Evolutionary conservation across 805 yeast species (phyloP).

Genomic region (Saturnispora halmiae): DNA sequence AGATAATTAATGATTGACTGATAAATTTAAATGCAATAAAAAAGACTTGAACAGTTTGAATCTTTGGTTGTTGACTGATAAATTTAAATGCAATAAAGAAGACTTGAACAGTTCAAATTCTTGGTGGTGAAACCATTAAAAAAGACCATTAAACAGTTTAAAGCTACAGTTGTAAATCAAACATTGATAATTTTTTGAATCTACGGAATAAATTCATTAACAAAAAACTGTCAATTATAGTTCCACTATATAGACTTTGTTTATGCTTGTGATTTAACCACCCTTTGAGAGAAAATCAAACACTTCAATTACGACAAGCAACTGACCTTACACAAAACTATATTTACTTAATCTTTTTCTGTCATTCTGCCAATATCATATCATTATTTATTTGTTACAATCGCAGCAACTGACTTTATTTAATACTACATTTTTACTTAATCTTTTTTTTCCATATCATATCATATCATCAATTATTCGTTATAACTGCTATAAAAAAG

Average conservation of each 20-base stretch:
- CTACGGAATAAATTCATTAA: too few species aligned
- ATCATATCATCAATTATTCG: not conserved
- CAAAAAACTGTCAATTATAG: not conserved
- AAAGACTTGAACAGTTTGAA: conserved; percentile 1
- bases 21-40: conserved; percentile 1
- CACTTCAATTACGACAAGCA: too few species aligned
- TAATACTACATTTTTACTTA: not conserved
- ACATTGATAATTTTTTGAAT: too few species aligned
- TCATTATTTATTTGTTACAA: too few species aligned
- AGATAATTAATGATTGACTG: not conserved
- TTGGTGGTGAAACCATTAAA: not conserved
- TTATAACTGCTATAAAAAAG: too few species aligned
- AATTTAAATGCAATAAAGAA: conserved; percentile 2
- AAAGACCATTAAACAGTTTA: not conserved
- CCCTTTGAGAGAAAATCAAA: too few species aligned
- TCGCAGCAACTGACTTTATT: too few species aligned
- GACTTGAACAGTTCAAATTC: not conserved
- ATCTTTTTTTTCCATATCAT: not conserved
- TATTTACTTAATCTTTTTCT: not conserved
- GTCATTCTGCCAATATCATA: too few species aligned
- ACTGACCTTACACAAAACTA: not conserved
- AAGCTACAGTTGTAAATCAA: not conserved
- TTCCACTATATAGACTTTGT: conserved; percentile 5
- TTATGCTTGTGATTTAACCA: conserved; percentile 4
- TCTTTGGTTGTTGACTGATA: conserved; percentile 1